A percentile compares a stretch with the other conserved stretches of the same genome.
Evolutionary conservation across 208 protist species (phyloP).

Genomic region (Trypanosoma boissoni): DNA sequence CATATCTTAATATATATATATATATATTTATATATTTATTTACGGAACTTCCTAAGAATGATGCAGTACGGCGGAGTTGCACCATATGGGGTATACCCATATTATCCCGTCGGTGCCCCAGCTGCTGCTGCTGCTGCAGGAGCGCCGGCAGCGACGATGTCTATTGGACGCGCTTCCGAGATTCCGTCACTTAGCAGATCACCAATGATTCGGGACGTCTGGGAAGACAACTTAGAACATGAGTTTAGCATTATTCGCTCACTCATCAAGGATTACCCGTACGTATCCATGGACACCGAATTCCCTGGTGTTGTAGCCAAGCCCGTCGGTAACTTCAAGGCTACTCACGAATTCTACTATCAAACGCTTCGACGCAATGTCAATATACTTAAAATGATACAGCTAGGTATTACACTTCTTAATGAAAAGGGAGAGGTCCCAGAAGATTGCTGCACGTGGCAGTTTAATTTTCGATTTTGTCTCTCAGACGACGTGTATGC

Average conservation of each 20-base stretch:
- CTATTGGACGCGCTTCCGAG: too few relatives aligned
- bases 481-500: conserved; percentile 97
- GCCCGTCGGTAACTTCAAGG: conserved; percentile 95
- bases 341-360: conserved; percentile 95
- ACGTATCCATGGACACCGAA: conserved; percentile 98
- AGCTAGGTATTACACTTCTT: conserved; percentile 97
- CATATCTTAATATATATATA: too few relatives aligned
- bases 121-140: background rate
- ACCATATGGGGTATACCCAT: conserved; percentile 22
- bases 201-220: conserved; percentile 95
- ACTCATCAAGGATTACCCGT: conserved; percentile 96
- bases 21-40: too few relatives aligned
- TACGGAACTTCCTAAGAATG: too few relatives aligned
- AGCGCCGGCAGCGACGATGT: conserved; percentile 5
- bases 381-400: conserved; percentile 99
- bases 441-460: conserved; percentile 95
- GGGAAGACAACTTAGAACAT: conserved; percentile 95
- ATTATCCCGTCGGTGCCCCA: background rate
- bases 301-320: conserved; percentile 98
- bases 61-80: conserved; percentile 24
- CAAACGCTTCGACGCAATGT: conserved; percentile 98
- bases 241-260: conserved; percentile 95
- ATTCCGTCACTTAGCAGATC: conserved; percentile 85
- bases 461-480: conserved; percentile 99
- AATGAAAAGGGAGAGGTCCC: conserved; percentile 97